Evolutionary conservation across 1,284 basidiomycete species (phyloP), one percentile per base, ranked within the genome.

Genomic region (Boletellus deceptivus): DNA sequence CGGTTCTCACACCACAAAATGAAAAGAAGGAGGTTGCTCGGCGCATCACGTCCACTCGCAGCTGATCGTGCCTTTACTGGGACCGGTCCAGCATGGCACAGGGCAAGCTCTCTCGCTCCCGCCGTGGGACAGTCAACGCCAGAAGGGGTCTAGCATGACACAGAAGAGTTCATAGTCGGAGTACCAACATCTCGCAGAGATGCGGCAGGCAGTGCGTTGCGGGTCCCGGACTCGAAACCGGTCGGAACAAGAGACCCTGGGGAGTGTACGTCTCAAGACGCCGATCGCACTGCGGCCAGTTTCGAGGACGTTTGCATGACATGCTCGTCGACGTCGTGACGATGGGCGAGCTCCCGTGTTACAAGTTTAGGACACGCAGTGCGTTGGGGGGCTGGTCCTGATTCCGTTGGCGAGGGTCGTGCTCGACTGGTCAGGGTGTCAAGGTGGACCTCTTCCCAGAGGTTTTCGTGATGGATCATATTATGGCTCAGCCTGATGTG

Each of bases 311-410:
- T 36, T 22, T 43, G 45, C 38, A 46, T 42, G 39, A 37, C 40
- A 24, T 41, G 38, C 27, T 31, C 39, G 24, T 45, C 36, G 16
- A 22, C 7, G 29, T 31, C 11, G 29, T 29, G 18, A 29, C 9
- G 31, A 20, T n/a, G 33, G 20, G 27, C 38, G 29, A 25, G 31
- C 4, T 29, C 11, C 11, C 29, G 29, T 31, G 10, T 13, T 31
- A 13, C 37, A 27, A 18, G 14, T 13, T 43, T 13, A 40, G 37
- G 18, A 25, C 13, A 20, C 27, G 40, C 8, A n/a, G 18, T 4
- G 39, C 41, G 24, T 43, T n/a, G 55, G 55, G 42, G 24, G 27
- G 31, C 14, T 29, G 50, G 43, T 39, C 38, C 22, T 55, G 55
- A 48, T 52, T 43, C 10, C 56, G 48, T 20, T 34, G 37, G 44